Evolutionary conservation across 208 protist genomes (phyloP).

Genomic region (Trypanosoma vivax): DNA sequence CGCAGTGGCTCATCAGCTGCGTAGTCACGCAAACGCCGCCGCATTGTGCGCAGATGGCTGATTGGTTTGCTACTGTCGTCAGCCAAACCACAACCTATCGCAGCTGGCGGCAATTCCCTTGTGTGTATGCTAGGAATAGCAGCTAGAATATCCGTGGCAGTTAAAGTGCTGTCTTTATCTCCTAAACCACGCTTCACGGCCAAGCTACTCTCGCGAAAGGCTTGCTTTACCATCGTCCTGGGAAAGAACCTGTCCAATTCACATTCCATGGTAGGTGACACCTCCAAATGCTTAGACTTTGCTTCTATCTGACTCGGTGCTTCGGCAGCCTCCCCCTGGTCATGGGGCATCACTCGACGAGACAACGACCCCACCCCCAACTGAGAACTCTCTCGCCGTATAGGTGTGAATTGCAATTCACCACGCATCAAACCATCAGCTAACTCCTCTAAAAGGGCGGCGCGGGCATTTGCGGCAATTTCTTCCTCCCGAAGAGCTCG

Average conservation of each 20-base stretch:
- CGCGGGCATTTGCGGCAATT: constrained; percentile 13
- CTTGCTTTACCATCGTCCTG: neutral
- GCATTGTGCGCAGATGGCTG: constrained; percentile 12
- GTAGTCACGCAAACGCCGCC: constrained; percentile 9
- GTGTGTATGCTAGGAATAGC: constrained; percentile 15
- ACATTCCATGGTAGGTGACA: no score
- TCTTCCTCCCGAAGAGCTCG: constrained; percentile 16
- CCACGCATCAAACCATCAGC: constrained; percentile 6
- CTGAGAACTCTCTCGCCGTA: no score
- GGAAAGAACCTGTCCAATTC: no score
- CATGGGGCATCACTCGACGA: no score
- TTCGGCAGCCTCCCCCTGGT: no score
- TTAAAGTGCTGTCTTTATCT: neutral
- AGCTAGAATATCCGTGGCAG: constrained; percentile 25
- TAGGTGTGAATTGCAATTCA: constrained; percentile 5
- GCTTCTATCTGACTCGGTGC: no score
- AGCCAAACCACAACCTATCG: neutral
- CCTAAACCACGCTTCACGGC: neutral
- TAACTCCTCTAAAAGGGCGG: constrained; percentile 7
- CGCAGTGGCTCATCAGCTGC: constrained; percentile 2
- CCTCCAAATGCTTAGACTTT: no score
- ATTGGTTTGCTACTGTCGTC: neutral
- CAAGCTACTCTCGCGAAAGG: neutral
- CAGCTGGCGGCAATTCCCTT: neutral
- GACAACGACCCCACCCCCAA: no score